These are phyloP conservation scores for Thelonectria olida DNA, from an alignment of 2,329 filamentous ascomycete genomes.

Conservation along the genomic window DNA sequence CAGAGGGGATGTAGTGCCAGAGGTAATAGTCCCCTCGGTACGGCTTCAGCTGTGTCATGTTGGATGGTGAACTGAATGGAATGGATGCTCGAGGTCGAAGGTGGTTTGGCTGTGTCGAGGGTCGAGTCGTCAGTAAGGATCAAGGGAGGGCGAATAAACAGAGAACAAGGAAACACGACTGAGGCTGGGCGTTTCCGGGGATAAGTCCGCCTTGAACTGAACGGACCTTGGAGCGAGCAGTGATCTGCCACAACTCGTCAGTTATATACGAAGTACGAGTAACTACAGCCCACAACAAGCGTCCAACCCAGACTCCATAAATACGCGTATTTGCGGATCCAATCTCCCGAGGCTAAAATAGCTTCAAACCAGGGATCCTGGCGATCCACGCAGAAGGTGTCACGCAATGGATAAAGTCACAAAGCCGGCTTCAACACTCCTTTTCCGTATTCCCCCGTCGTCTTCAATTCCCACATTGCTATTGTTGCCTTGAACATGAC, in stretches of 20 bases:
- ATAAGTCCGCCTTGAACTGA: not conserved
- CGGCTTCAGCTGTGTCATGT: not conserved
- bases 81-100: too few relatives aligned
- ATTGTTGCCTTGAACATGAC: not conserved
- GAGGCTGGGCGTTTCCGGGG: too few relatives aligned
- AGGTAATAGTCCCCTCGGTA: constrained; percentile 4
- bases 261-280: too few relatives aligned
- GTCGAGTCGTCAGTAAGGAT: too few relatives aligned
- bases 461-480: not conserved
- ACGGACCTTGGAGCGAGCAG: not conserved
- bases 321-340: not conserved
- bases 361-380: not conserved
- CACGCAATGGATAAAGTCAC: too few relatives aligned
- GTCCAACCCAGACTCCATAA: not conserved
- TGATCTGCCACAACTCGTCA: not conserved
- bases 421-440: too few relatives aligned
- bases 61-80: not conserved
- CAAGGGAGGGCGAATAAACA: too few relatives aligned
- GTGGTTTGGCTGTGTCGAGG: too few relatives aligned
- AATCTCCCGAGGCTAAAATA: not conserved
- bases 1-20: not conserved
- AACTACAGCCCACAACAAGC: too few relatives aligned
- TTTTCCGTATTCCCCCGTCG: not conserved
- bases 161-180: too few relatives aligned
- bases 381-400: too few relatives aligned